A percentile compares a stretch with the other conserved stretches of the same genome.
Evolutionary conservation across 371 early-diverging fungal species (phyloP).

Genomic region (Mucor lusitanicus): DNA sequence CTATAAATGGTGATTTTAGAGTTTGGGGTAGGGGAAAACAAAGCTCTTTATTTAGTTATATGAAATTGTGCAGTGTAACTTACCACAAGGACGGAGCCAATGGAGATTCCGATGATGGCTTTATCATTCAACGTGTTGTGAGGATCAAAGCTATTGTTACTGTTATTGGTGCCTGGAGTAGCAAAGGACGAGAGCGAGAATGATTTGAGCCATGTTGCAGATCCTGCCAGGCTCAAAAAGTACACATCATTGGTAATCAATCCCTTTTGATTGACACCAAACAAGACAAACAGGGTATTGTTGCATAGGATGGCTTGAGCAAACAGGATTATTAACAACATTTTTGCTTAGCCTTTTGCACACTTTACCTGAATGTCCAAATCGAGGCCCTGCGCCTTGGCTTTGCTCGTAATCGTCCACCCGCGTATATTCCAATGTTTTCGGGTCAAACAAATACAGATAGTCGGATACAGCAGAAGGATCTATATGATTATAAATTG

Average conservation of each 20-base stretch:
- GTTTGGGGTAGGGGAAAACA: background rate
- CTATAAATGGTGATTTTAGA: background rate
- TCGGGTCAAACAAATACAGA: constrained; percentile 18
- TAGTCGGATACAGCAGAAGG: constrained; percentile 16
- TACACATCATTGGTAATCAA: constrained; percentile 10
- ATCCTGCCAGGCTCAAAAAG: constrained; percentile 12
- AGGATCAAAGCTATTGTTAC: background rate
- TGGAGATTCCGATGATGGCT: constrained; percentile 16
- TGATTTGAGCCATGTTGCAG: constrained; percentile 7
- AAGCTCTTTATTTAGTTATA: constrained; percentile 10
- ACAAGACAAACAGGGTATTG: constrained; percentile 13
- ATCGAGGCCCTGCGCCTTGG: constrained; percentile 18
- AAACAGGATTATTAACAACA: too few species aligned
- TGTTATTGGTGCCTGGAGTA: background rate
- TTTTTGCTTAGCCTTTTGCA: too few species aligned
- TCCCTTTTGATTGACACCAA: constrained; percentile 16
- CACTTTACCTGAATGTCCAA: constrained; percentile 21
- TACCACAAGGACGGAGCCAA: constrained; percentile 19
- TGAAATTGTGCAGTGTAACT: constrained; percentile 10
- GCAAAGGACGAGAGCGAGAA: background rate
- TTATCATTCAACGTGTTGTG: background rate
- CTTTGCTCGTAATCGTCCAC: constrained; percentile 7
- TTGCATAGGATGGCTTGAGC: constrained; percentile 14
- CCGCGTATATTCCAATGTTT: constrained; percentile 19
- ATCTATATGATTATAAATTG: background rate